Evolutionary conservation across 805 yeast species (phyloP).

Genomic region (Kockiozyma suomiensis): DNA sequence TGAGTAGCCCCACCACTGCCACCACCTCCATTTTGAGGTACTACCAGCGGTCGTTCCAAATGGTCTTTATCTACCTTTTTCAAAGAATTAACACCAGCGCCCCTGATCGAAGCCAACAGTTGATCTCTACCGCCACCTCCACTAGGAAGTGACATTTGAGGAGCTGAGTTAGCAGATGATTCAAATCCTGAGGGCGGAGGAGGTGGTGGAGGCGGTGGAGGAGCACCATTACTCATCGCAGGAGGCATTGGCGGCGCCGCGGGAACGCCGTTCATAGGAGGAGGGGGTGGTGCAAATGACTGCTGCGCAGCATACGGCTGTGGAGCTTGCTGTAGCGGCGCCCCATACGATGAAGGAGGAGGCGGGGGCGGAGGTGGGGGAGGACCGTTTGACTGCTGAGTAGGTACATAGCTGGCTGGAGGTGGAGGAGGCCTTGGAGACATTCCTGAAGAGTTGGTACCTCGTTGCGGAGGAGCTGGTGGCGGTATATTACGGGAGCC

Average conservation of each 20-base stretch:
- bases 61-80: slow-evolving; percentile 81
- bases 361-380: slow-evolving; percentile 23
- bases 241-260: slow-evolving; percentile 31
- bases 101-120: slow-evolving; percentile 79
- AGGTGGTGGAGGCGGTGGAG: slow-evolving; percentile 34
- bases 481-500: slow-evolving; percentile 17
- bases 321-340: slow-evolving; percentile 10
- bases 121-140: slow-evolving; percentile 74
- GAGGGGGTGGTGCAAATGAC: not conserved
- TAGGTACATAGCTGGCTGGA: slow-evolving; percentile 11
- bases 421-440: slow-evolving; percentile 25
- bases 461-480: slow-evolving; percentile 18
- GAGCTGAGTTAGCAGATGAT: not conserved
- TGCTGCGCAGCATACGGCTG: not conserved
- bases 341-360: slow-evolving; percentile 22
- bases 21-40: slow-evolving; percentile 8
- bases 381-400: not conserved
- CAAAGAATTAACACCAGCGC: slow-evolving; percentile 71
- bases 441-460: not conserved
- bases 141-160: slow-evolving; percentile 19
- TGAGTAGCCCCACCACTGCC: slow-evolving; percentile 43
- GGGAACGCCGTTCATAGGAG: not conserved
- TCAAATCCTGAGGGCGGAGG: slow-evolving; percentile 31
- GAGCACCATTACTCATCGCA: not conserved
- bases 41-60: slow-evolving; percentile 73